Conservation (phyloP, 1,284 basidiomycete species). For the Boletus sp. region DNA sequence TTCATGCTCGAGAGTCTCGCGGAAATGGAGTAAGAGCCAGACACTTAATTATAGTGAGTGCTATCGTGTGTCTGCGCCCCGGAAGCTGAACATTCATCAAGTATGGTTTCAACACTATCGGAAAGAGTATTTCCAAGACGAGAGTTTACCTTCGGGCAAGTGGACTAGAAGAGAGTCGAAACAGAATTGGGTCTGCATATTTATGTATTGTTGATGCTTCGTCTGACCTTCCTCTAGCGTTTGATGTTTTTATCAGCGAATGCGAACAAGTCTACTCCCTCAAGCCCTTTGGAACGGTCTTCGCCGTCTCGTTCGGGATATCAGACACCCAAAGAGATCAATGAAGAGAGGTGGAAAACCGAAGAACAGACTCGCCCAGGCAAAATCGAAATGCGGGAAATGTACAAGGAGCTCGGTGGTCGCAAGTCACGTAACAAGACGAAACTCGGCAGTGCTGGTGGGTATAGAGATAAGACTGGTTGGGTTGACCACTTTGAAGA, state of each 20-base stretch:
- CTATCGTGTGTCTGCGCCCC: background rate
- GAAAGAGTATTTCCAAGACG: slow-evolving; percentile 77
- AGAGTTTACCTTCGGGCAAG: slow-evolving; percentile 71
- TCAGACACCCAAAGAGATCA: slow-evolving; percentile 73
- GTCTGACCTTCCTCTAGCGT: slow-evolving; percentile 43
- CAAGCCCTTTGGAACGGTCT: slow-evolving; percentile 44
- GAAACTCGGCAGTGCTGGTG: slow-evolving; percentile 61
- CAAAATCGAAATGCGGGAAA: slow-evolving; percentile 81
- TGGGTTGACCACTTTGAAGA: slow-evolving; percentile 49
- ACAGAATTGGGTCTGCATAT: slow-evolving; percentile 69
- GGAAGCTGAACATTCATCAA: slow-evolving; percentile 30
- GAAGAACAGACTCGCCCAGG: slow-evolving; percentile 60
- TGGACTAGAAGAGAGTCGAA: slow-evolving; percentile 86
- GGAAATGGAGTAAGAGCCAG: slow-evolving; percentile 84
- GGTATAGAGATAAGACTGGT: slow-evolving; percentile 64
- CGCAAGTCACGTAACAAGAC: slow-evolving; percentile 71
- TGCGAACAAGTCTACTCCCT: slow-evolving; percentile 44
- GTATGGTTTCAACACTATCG: slow-evolving; percentile 91
- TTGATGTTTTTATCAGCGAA: slow-evolving; percentile 52
- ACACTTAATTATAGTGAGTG: slow-evolving; percentile 85
- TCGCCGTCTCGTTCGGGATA: slow-evolving; percentile 64
- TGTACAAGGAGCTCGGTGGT: slow-evolving; percentile 87
- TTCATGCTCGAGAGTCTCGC: slow-evolving; percentile 74
- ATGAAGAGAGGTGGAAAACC: slow-evolving; percentile 69
- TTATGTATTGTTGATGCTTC: background rate